Base-by-base conservation (phyloP, 352 stramenopile species). In the Globisporangium nunn region DNA sequence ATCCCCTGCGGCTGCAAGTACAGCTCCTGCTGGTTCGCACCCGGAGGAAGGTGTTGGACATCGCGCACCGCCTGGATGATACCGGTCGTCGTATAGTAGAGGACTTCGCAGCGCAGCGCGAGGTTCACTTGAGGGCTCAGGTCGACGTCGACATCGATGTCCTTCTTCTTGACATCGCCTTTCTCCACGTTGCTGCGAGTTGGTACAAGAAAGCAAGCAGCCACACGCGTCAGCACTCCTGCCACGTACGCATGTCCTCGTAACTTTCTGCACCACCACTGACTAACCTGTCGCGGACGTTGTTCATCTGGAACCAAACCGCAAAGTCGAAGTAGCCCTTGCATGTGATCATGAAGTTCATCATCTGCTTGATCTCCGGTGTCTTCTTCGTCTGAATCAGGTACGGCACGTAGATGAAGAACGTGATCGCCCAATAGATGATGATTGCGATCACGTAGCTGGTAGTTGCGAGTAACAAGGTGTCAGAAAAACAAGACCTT, bases 381-480 rank as follows among this genome's bases (percentile, higher is more conserved):
- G 75, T 71, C 17, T 74, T 78, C 7, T 81, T 43, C 2, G 67
- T 68, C 62, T 89, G 66, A n/a, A 89, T 68, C 30, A 95, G 60
- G 58, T 92, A 95, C 47, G 85, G 85, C 56, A 95, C 81, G 65
- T 93, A 95, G 59, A 93, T 70, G 56, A 75, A 71, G 62, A 95
- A 93, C 15, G 81, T 92, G 61, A 95, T 63, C 14, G 76, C 79
- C 85, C 85, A 95, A 69, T 95, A 95, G 56, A 95, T 91, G 68
- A 95, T 91, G 60, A 95, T 93, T n/a, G 85, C 85, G 40, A 94
- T 92, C 61, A 94, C 84, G 51, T 93, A 93, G 46, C 82, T 92
- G 52, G 30, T 41, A 12, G 43, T 14, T 46, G 40, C 15, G 15
- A 10, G n/a, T 10, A 4, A n/a, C 3, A 11, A 37, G 47, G 7